These are phyloP conservation scores for Agaricus sinodeliciosus DNA, from an alignment of 768 basidiomycete genomes.

Conservation along the genomic window DNA sequence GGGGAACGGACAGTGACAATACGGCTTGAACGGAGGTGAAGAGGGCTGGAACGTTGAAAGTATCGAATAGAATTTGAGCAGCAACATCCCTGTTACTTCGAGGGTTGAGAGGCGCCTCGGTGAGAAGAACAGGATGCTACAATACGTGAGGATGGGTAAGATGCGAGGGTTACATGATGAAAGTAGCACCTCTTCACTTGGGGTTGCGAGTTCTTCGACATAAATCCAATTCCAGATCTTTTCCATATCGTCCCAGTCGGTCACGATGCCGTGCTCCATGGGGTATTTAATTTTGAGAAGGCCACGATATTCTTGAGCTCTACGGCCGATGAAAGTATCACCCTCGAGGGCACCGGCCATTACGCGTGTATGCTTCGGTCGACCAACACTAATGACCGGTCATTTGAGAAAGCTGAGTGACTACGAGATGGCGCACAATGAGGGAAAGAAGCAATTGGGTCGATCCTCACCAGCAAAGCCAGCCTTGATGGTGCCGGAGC, in stretches of 20 bases:
- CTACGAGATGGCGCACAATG: slow-evolving; percentile 68
- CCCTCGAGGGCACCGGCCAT: slow-evolving; percentile 98
- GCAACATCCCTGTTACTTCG: slow-evolving; percentile 93
- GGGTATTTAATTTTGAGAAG: slow-evolving; percentile 98
- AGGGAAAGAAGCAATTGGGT: slow-evolving; percentile 99
- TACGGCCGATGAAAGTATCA: slow-evolving; percentile 91
- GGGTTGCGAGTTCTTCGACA: slow-evolving; percentile 87
- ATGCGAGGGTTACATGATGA: slow-evolving; percentile 10
- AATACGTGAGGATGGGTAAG: slow-evolving; percentile 11
- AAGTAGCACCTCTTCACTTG: slow-evolving; percentile 85
- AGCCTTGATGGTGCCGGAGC: slow-evolving; percentile 97
- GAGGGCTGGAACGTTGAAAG: slow-evolving; percentile 97
- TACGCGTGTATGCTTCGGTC: slow-evolving; percentile 95
- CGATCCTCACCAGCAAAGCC: slow-evolving; percentile 99
- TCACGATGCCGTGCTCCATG: slow-evolving; percentile 98
- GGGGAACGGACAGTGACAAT: slow-evolving; percentile 71
- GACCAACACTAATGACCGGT: slow-evolving; percentile 63
- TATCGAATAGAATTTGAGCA: slow-evolving; percentile 99
- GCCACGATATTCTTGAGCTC: slow-evolving; percentile 93
- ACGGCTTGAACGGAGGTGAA: slow-evolving; percentile 98
- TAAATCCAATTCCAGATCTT: slow-evolving; percentile 99
- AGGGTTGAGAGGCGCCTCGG: slow-evolving; percentile 96
- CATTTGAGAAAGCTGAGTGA: slow-evolving; percentile 24
- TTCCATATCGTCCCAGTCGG: slow-evolving; percentile 99
- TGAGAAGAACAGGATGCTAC: slow-evolving; percentile 95